Evolutionary conservation across 2,329 filamentous ascomycete genomes (phyloP), one percentile per base, ranked within the genome.

Genomic region (Coniochaeta pulveracea): DNA sequence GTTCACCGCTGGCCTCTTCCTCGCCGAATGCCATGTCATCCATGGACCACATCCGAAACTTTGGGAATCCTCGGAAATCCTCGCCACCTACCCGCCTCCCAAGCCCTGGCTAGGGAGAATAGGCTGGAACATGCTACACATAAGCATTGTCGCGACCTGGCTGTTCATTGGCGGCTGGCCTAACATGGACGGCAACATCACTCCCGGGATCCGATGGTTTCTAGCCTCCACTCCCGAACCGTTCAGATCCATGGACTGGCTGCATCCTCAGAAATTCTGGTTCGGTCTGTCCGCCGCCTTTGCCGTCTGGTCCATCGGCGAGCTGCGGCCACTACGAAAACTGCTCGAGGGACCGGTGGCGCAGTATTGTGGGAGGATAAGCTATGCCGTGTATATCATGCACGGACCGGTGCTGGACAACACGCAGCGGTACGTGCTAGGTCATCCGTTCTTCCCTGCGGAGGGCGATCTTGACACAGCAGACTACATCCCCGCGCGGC

Each of bases 371-470:
- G 72, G 65, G 10, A 60, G 61, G 17, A 66, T 75, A 39, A 72
- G 66, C 36, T 76, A 67, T 40, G 64, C 70, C 3, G 55, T 76
- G 3, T 76, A 76, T 42, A 56, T 76, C 6, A 61, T 68, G n/a
- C 71, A 76, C 43, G 71, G 71, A 0, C 60, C 61, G 4, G 56
- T 66, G 10, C 47, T 72, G 7, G 59, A 55, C 10, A 39, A 58
- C 28, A 44, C 60, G 39, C 50, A 54, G 35, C 43, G 37, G 23
- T 39, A 40, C 19, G 40, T 59, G 6, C 37, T 54, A 6, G 56
- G 54, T 19, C 33, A 39, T 26, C 35, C 44, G 3, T 38, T 35
- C n/a, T 22, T 40, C n/a, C 41, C 48, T 4, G 40, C 46, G 10
- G 39, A 33, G 4, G 47, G 46, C 12, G 39, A 40, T 25, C 44